These are phyloP conservation scores for Ophiostoma himal-ulmi DNA, from an alignment of 2,329 filamentous ascomycete genomes.

Conservation along the genomic window DNA sequence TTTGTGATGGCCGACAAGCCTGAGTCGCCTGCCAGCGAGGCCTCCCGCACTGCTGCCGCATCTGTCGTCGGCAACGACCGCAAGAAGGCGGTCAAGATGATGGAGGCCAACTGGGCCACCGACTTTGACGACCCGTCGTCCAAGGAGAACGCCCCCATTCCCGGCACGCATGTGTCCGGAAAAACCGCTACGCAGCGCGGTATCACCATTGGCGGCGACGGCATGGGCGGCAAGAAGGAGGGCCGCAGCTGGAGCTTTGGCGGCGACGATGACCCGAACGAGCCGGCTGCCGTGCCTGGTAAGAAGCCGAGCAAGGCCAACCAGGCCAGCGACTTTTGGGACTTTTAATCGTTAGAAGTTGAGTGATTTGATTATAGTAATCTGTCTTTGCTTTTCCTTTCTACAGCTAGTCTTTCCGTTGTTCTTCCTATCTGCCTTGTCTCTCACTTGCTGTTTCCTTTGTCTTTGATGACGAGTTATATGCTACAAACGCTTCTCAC, in stretches of 20 bases:
- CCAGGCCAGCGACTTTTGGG: conserved; percentile 42
- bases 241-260: conserved; percentile 56
- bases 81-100: conserved; percentile 65
- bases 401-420: neutral
- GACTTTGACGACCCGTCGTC: conserved; percentile 43
- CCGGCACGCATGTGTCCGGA: conserved; percentile 21
- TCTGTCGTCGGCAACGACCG: conserved; percentile 51
- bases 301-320: conserved; percentile 37
- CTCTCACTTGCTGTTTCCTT: neutral
- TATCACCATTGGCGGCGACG: conserved; percentile 52
- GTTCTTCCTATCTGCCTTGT: neutral
- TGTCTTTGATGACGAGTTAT: conserved; percentile 4
- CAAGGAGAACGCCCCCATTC: conserved; percentile 47
- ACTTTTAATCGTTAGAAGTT: conserved; percentile 36
- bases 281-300: conserved; percentile 35
- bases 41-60: conserved; percentile 28
- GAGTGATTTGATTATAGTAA: neutral
- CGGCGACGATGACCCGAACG: conserved; percentile 42
- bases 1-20: conserved; percentile 68
- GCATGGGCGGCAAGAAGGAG: conserved; percentile 58
- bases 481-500: conserved; percentile 1
- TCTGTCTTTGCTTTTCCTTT: neutral
- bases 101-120: conserved; percentile 58
- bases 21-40: conserved; percentile 38
- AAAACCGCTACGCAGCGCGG: conserved; percentile 32